Base-by-base conservation (phyloP, 208 protist genomes). In the Trypanosoma cruzi region DNA sequence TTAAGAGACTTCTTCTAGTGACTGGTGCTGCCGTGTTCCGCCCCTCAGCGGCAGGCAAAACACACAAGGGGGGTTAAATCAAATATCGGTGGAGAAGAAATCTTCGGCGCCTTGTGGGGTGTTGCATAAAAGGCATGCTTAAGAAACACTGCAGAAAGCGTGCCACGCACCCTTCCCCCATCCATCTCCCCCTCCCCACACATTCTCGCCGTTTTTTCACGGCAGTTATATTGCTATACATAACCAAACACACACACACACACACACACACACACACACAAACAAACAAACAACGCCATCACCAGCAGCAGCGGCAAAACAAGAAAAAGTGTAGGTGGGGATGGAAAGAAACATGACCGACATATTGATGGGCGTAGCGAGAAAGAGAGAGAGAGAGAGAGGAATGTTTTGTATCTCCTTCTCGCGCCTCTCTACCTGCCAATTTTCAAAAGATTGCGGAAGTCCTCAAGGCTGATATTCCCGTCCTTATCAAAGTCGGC, bases 401-500 rank as follows among this genome's bases (percentile, higher is more conserved):
- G n/a, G n/a, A n/a, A n/a, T n/a, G n/a, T n/a, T 59, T 55, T 36
- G 0, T 18, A 24, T 5, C 10, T 42, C 18, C 37, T 36, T 18
- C 59, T 20, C 62, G 26, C 62, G 63, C 26, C 73, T 73, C 54
- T 49, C 46, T 66, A 71, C 26, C 64, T 53, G 52, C 36, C 68
- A 52, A 94, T 93, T 53, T 78, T 82, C 18, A 97, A 79, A 34
- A 98, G 82, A 11, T 80, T 84, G 2, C 86, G 62, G 59, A 98
- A 98, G 74, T 98, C 95, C 24, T 96, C 85, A 0, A 98, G 68
- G 32, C 79, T 92, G 49, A 98, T 97, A 46, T 89, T 91, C 7
- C 95, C 95, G 80, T 98, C 95, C 18, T 82, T 81, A 69, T 98
- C 94, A 44, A 96, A 92, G 69, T 98, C 96, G 4, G 96, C 95